Evolutionary conservation across 1,139 yeast genomes (phyloP), one percentile per base, ranked within the genome.

Genomic region (Geotrichum klebahnii): DNA sequence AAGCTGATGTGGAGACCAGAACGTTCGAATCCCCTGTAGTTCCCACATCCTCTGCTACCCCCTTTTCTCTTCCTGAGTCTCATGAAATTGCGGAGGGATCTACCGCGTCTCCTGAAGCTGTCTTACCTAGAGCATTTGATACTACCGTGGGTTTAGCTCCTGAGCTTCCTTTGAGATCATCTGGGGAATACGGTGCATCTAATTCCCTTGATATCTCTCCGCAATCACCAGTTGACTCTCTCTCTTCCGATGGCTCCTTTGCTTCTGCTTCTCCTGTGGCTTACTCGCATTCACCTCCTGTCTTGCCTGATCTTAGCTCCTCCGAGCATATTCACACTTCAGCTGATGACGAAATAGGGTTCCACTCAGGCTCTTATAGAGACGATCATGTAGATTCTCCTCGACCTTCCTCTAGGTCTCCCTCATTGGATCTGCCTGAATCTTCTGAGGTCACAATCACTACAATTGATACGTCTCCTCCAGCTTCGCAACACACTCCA

Each of bases 191-290:
- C 9, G 10, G 6, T 6, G 10, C 10, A 8, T 26, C 29, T 10
- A 10, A 16, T 10, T 14, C 22, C 38, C 10, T 17, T 20, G 14
- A 31, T 1, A 35, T 16, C 3, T 14, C 12, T 28, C 35, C 41
- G 22, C 41, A 22, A 23, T 28, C 44, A 16, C 34, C 35, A 9
- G 12, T 31, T 17, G 44, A 40, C 10, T 40, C 44, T 31, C 20
- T 16, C 10, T 42, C 46, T 3, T 42, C 46, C 10, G 5, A 9
- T 6, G 37, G 28, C 28, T 22, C 39, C 8, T 42, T 33, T 3
- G 38, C 36, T 4, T 42, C 46, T 16, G 33, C 44, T 19, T 26
- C 44, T 16, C 44, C 32, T 26, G 35, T 22, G 14, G 33, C 10
- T 10, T 19, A 17, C n/a, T 17, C 17, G 22, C 19, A 5, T 4